Evolutionary conservation across 257 asterid species (phyloP), one percentile per base, ranked within the genome.

Genomic region (Jacaranda copaia): DNA sequence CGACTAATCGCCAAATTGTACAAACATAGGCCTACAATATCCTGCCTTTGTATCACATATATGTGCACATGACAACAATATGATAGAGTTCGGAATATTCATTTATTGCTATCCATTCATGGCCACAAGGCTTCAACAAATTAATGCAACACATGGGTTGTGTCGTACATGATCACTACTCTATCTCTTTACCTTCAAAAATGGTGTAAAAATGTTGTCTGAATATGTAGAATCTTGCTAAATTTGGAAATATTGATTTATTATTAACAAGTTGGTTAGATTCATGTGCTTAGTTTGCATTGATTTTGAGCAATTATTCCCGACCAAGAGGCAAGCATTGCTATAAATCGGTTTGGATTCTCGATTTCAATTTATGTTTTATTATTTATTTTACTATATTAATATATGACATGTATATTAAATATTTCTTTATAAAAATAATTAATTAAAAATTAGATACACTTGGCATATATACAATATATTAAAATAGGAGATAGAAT

Each of bases 111-210:
- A 49, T 10, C 32, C 19, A 2, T 48, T 42, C 68, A 55, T n/a
- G 5, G 8, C 6, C 0, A 15, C 68, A 57, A 5, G 68, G 77
- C 6, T 72, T 72, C 42, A 45, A 57, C 13, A 10, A 51, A 65
- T 58, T 20, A 51, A 57, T 25, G 35, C 57, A 73, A 74, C 79
- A 75, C 79, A 65, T 75, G 79, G 55, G 40, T 48, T 20, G 53
- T 45, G 71, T 46, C 46, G 14, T 13, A 38, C 6, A 15, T 14
- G 48, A 56, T 55, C 55, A 55, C 67, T 57, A 57, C 60, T 6
- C 8, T 15, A 51, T 0, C n/a, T 58, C 51, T 46, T 56, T 39
- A 62, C 58, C 62, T n/a, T 35, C 20, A 15, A 48, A 63, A 74
- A 74, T 62, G 42, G 42, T 62, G 4, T 42, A 42, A 25, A 25